phyloP scores from a whole-genome alignment of 129 eudicot genomes.

The Helichrysum umbraculigerum region DNA sequence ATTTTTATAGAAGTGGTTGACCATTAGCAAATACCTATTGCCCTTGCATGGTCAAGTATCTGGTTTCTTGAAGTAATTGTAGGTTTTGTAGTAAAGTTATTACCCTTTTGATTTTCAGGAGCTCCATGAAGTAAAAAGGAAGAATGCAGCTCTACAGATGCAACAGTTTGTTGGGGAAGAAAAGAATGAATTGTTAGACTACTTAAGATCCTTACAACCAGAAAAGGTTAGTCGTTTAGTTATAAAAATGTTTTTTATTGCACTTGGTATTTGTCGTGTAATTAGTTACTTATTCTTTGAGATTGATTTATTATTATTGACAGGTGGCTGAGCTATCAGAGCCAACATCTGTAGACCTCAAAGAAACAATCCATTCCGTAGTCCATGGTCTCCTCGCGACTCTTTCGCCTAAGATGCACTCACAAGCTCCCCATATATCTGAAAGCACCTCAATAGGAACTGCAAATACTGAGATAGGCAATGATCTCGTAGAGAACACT shows the following conservation, averaged over 20 bases:
- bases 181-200: conserved; percentile 87
- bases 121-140: conserved; percentile 86
- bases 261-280: not conserved
- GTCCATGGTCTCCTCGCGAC: conserved; percentile 98
- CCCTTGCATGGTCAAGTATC: not conserved
- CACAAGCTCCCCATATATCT: conserved; percentile 63
- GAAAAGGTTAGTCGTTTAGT: conserved; percentile 61
- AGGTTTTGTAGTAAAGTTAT: not conserved
- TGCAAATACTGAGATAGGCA: conserved; percentile 41
- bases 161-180: conserved; percentile 99
- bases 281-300: not conserved
- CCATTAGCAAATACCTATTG: conserved; percentile 1
- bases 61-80: not conserved
- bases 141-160: conserved; percentile 95
- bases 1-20: not conserved
- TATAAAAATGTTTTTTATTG: not conserved
- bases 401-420: conserved; percentile 91
- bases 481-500: conserved; percentile 80
- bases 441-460: conserved; percentile 59
- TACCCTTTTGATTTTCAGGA: conserved; percentile 45
- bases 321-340: conserved; percentile 98
- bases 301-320: not conserved
- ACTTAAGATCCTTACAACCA: conserved; percentile 87
- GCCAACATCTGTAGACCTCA: conserved; percentile 77
- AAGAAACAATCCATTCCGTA: conserved; percentile 74